Conservation (phyloP, 2,329 filamentous ascomycete genomes). For the Fusarium nygamai region DNA sequence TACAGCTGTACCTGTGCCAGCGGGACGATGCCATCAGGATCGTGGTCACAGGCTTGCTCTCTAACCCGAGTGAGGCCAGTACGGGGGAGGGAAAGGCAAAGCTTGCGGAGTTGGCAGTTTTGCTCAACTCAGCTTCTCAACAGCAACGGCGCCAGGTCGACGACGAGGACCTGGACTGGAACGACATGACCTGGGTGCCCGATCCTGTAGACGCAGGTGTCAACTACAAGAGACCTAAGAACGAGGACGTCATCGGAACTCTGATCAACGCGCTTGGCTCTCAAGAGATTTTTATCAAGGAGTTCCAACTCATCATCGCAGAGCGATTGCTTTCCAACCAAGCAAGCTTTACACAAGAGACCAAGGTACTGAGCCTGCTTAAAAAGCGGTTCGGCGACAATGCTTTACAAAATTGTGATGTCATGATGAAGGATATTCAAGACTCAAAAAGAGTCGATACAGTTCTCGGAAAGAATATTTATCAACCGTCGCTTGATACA, state of each 20-base stretch:
- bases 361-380: slow-evolving; percentile 84
- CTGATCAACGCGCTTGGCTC: slow-evolving; percentile 88
- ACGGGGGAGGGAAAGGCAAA: slow-evolving; percentile 57
- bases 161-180: slow-evolving; percentile 83
- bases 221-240: slow-evolving; percentile 89
- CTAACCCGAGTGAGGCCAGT: slow-evolving; percentile 66
- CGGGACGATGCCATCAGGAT: slow-evolving; percentile 82
- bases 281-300: slow-evolving; percentile 92
- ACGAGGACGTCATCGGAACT: slow-evolving; percentile 90
- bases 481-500: slow-evolving; percentile 16
- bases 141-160: slow-evolving; percentile 62
- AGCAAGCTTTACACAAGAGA: slow-evolving; percentile 78
- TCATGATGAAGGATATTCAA: slow-evolving; percentile 94
- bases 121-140: slow-evolving; percentile 71
- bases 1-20: slow-evolving; percentile 80
- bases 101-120: slow-evolving; percentile 72
- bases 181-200: slow-evolving; percentile 92
- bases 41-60: slow-evolving; percentile 78
- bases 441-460: slow-evolving; percentile 82
- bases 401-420: slow-evolving; percentile 90
- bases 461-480: slow-evolving; percentile 64
- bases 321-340: slow-evolving; percentile 78
- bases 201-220: slow-evolving; percentile 93
- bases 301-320: slow-evolving; percentile 89
- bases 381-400: slow-evolving; percentile 89